Evolutionary conservation across 192 early-diverging fungal genomes (phyloP).

Genomic region (Mortierella antarctica): DNA sequence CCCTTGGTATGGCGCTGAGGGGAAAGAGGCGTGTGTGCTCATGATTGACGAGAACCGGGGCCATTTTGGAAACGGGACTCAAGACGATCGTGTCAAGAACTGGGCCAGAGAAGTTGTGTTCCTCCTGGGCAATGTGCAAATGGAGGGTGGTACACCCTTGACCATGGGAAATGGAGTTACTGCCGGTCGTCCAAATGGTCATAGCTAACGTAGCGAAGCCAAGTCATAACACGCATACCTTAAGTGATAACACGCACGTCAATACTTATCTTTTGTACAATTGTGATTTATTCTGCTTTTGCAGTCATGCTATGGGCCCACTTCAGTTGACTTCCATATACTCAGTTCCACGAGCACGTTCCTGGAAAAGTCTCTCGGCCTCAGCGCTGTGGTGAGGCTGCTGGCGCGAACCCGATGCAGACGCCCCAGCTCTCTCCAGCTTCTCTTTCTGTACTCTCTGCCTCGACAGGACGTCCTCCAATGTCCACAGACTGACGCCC

Average conservation of each 20-base stretch:
- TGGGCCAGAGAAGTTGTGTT: constrained; percentile 65
- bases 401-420: constrained; percentile 8
- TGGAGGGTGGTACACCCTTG: constrained; percentile 15
- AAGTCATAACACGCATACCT: no score
- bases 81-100: constrained; percentile 60
- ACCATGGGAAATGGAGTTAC: no score
- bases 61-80: constrained; percentile 64
- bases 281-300: no score
- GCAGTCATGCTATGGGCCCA: no score
- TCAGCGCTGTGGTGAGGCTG: constrained; percentile 31
- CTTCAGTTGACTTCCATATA: constrained; percentile 44
- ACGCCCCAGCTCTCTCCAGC: constrained; percentile 17
- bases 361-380: constrained; percentile 25
- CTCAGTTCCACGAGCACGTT: constrained; percentile 30
- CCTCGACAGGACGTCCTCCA: constrained; percentile 74
- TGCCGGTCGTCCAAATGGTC: no score
- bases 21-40: constrained; percentile 44
- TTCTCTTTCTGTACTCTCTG: constrained; percentile 50
- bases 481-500: constrained; percentile 88
- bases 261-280: no score
- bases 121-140: constrained; percentile 57
- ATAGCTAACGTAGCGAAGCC: no score
- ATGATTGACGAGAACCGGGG: constrained; percentile 63
- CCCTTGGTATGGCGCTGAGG: constrained; percentile 33
- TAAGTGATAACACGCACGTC: no score